These are phyloP conservation scores for Amanita polypyramis DNA, from an alignment of 768 basidiomycete species.

Conservation along the genomic window DNA sequence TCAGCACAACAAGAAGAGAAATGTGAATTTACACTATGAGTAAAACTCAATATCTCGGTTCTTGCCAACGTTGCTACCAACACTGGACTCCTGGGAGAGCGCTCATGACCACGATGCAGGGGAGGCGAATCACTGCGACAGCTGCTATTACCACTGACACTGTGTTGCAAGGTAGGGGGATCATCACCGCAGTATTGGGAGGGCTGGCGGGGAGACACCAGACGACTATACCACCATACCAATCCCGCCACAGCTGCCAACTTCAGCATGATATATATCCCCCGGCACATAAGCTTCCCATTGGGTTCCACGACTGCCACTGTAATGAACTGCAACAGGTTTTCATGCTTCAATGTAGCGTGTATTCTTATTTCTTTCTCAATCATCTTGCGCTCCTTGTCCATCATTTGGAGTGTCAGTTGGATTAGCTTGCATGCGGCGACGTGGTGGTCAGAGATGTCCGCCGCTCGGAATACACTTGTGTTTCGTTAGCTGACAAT, in stretches of 20 bases:
- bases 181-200: no score
- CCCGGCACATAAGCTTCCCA: constrained; percentile 53
- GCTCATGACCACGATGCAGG: no score
- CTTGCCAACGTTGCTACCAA: no score
- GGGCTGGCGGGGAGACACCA: no score
- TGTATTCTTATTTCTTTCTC: constrained; percentile 94
- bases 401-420: constrained; percentile 51
- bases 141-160: no score
- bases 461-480: constrained; percentile 79
- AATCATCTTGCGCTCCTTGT: constrained; percentile 64
- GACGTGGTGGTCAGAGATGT: constrained; percentile 51
- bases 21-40: no score
- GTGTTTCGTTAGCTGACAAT: background rate
- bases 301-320: constrained; percentile 65
- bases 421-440: constrained; percentile 84
- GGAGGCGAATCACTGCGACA: no score
- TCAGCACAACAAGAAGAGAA: no score
- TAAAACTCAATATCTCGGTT: no score
- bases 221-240: constrained; percentile 41
- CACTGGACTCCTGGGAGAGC: no score
- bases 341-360: constrained; percentile 59
- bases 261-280: constrained; percentile 88
- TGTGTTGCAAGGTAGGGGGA: no score
- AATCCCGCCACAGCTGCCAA: constrained; percentile 92
- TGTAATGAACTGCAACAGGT: constrained; percentile 79